Percentiles rank a stretch among this genome's conserved stretches.
phyloP scores from a whole-genome alignment of 495 filamentous ascomycete species.

The Trichoderma erinaceum region DNA sequence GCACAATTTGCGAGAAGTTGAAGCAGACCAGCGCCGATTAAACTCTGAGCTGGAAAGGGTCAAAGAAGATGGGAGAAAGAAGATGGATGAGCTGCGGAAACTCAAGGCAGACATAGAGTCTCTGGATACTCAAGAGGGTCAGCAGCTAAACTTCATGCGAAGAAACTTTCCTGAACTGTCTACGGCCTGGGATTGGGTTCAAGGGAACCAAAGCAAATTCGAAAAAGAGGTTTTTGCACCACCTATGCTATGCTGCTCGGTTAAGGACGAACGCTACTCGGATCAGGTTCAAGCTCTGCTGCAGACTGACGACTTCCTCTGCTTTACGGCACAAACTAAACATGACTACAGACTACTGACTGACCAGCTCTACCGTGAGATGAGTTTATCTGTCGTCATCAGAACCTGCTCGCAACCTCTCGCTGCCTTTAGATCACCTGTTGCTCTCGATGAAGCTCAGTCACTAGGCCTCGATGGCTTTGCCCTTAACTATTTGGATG shows the following conservation, averaged over 20 bases:
- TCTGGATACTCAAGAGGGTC: conserved; percentile 71
- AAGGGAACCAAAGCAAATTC: conserved; percentile 63
- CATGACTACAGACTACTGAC: conserved; percentile 68
- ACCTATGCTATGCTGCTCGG: conserved; percentile 70
- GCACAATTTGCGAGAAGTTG: conserved; percentile 39
- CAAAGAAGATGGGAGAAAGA: conserved; percentile 21
- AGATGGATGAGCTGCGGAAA: conserved; percentile 21
- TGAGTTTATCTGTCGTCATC: conserved; percentile 61
- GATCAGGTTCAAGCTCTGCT: conserved; percentile 70
- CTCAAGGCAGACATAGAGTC: conserved; percentile 46
- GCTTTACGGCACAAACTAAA: conserved; percentile 68
- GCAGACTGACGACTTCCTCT: conserved; percentile 53
- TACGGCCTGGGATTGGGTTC: conserved; percentile 73
- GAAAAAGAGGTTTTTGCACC: conserved; percentile 81
- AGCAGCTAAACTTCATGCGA: conserved; percentile 59
- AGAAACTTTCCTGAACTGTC: conserved; percentile 53
- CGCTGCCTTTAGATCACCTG: conserved; percentile 44
- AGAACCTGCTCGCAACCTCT: conserved; percentile 47
- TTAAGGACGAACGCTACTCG: conserved; percentile 69
- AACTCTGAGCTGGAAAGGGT: conserved; percentile 29
- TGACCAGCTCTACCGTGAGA: conserved; percentile 42
- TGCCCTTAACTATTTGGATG: conserved; percentile 67
- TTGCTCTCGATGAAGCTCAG: conserved; percentile 49
- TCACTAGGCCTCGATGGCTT: conserved; percentile 70
- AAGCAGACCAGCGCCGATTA: conserved; percentile 30